Conservation (phyloP, 225 moss, liverwort and hornwort genomes). For the Pseudisothecium myosuroides region DNA sequence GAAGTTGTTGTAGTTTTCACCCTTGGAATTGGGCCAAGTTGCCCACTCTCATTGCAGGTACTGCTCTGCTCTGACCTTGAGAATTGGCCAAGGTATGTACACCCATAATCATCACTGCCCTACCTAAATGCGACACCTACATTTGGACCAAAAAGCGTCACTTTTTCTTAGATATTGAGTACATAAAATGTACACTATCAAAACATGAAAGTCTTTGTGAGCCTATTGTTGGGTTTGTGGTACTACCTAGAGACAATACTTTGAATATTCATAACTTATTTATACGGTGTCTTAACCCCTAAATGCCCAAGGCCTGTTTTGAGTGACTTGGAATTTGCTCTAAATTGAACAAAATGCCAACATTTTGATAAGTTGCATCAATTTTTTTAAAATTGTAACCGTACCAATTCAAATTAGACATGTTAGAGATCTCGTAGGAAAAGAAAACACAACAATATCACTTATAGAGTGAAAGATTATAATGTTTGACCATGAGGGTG, state of each 20-base stretch:
- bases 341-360: too few relatives aligned
- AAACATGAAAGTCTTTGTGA: not conserved
- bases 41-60: not conserved
- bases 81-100: not conserved
- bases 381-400: too few relatives aligned
- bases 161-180: not conserved
- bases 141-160: not conserved
- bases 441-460: too few relatives aligned
- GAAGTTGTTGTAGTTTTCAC: not conserved
- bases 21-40: not conserved
- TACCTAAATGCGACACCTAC: not conserved
- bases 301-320: too few relatives aligned
- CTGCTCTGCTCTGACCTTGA: not conserved
- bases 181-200: not conserved
- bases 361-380: too few relatives aligned
- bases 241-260: not conserved
- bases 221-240: not conserved
- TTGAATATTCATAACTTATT: not conserved
- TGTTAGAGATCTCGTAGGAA: too few relatives aligned
- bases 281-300: not conserved
- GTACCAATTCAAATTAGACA: too few relatives aligned
- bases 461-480: too few relatives aligned
- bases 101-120: not conserved
- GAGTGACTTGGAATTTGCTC: too few relatives aligned
- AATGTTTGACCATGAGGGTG: too few relatives aligned